Percentiles rank a stretch among this genome's conserved stretches.
These are phyloP conservation scores for Marasmius oreades DNA, from an alignment of 1,284 basidiomycete genomes.

Conservation along the genomic window DNA sequence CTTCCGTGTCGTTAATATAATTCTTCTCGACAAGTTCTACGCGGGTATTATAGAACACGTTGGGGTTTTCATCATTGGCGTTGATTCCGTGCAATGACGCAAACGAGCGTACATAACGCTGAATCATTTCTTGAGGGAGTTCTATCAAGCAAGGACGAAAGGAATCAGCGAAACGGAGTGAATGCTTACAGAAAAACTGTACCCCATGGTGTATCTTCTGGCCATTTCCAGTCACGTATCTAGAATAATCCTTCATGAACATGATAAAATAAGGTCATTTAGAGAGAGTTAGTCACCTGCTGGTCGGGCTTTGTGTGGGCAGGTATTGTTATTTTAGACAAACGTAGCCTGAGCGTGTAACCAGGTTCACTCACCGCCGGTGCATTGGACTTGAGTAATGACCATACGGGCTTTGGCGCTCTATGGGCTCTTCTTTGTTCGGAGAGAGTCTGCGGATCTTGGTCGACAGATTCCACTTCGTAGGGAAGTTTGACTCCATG, in stretches of 20 bases:
- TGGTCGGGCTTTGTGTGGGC: constrained; percentile 5
- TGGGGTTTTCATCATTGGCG: constrained; percentile 35
- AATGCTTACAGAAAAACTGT: not conserved
- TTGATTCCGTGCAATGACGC: constrained; percentile 38
- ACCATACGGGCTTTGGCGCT: constrained; percentile 42
- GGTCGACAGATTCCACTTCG: constrained; percentile 27
- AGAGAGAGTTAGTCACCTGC: not conserved
- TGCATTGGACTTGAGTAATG: constrained; percentile 37
- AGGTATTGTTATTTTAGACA: not conserved
- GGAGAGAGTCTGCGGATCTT: constrained; percentile 14
- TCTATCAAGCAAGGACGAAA: constrained; percentile 11
- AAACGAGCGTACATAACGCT: constrained; percentile 29
- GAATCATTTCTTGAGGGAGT: constrained; percentile 19
- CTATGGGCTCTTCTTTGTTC: constrained; percentile 22
- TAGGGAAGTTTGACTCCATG: constrained; percentile 29
- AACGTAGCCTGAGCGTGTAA: constrained; percentile 2
- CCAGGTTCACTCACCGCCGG: constrained; percentile 29
- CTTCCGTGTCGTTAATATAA: constrained; percentile 27
- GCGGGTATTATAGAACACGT: constrained; percentile 42
- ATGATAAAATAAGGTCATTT: no score
- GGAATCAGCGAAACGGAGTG: not conserved
- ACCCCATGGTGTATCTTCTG: constrained; percentile 18
- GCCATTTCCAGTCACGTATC: constrained; percentile 21
- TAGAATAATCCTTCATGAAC: not conserved
- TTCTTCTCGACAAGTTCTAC: constrained; percentile 43